A percentile compares a stretch with the other conserved stretches of the same genome.
Conservation (phyloP, 805 yeast species). For the Metschnikowia baotianmanensis region DNA sequence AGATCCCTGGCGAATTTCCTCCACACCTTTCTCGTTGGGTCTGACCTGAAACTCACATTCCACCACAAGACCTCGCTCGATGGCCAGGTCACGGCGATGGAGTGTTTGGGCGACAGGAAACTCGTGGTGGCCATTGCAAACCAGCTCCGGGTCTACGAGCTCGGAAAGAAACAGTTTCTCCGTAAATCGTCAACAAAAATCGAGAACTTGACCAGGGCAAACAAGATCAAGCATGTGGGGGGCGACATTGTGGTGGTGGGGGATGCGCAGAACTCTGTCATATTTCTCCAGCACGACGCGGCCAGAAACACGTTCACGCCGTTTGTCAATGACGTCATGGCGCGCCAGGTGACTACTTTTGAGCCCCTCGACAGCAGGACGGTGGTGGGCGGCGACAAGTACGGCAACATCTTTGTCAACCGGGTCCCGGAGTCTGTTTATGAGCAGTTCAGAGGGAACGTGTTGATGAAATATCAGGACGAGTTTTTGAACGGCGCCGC, state of each 20-base stretch:
- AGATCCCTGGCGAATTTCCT: constrained; percentile 27
- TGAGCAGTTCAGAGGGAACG: constrained; percentile 49
- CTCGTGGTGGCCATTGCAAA: constrained; percentile 55
- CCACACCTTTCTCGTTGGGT: constrained; percentile 35
- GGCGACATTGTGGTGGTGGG: constrained; percentile 60
- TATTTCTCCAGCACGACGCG: constrained; percentile 52
- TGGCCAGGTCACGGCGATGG: constrained; percentile 46
- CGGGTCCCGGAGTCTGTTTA: constrained; percentile 56
- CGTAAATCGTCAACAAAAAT: constrained; percentile 56
- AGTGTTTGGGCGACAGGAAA: constrained; percentile 53
- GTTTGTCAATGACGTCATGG: constrained; percentile 65
- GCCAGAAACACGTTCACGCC: constrained; percentile 51
- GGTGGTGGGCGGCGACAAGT: constrained; percentile 79
- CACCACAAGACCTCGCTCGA: constrained; percentile 62
- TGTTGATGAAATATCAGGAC: constrained; percentile 29
- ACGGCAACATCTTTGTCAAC: constrained; percentile 73
- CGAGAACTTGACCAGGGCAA: constrained; percentile 46
- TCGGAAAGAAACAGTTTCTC: constrained; percentile 79
- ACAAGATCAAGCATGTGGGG: constrained; percentile 52
- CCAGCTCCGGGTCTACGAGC: constrained; percentile 57
- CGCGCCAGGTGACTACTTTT: constrained; percentile 64
- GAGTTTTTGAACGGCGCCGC: constrained; percentile 49
- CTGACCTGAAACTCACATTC: constrained; percentile 38
- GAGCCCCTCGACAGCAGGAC: constrained; percentile 70
- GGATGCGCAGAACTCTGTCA: constrained; percentile 67